Percentiles rank a stretch among this genome's conserved stretches.
Evolutionary conservation across 2,329 filamentous ascomycete genomes (phyloP).

Genomic region (Celoporthe dispersa): DNA sequence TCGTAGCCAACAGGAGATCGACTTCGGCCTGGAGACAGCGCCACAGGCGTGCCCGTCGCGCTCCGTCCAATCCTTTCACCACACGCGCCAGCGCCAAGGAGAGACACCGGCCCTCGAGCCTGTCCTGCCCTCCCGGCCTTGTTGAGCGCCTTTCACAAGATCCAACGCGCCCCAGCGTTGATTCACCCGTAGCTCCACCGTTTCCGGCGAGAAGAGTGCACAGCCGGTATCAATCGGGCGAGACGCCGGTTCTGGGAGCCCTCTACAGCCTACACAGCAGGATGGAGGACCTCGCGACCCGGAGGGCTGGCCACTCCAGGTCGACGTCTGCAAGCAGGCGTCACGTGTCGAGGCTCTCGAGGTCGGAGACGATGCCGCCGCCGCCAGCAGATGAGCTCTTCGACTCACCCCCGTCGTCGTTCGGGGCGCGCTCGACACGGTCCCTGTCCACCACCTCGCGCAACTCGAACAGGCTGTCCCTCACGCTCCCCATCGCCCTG

Average conservation of each 20-base stretch:
- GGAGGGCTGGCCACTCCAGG: constrained; percentile 24
- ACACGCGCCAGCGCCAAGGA: constrained; percentile 35
- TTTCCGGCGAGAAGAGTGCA: constrained; percentile 1
- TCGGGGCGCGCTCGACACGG: constrained; percentile 52
- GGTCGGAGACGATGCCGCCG: constrained; percentile 43
- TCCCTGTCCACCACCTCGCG: constrained; percentile 59
- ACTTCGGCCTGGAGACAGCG: constrained; percentile 41
- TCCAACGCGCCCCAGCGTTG: constrained; percentile 22
- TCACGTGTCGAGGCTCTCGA: constrained; percentile 34
- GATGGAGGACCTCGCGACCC: constrained; percentile 34
- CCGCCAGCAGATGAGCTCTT: constrained; percentile 44
- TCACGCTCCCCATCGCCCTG: constrained; percentile 64
- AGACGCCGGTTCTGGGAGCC: constrained; percentile 31
- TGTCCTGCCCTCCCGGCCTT: constrained; percentile 31
- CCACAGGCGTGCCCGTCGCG: constrained; percentile 40
- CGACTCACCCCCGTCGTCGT: constrained; percentile 38
- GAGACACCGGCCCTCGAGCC: constrained; percentile 34
- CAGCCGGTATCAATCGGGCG: constrained; percentile 19
- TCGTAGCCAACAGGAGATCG: constrained; percentile 47
- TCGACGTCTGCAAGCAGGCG: constrained; percentile 22
- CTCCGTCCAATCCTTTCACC: constrained; percentile 44
- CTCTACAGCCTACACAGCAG: constrained; percentile 33
- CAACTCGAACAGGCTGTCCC: constrained; percentile 61
- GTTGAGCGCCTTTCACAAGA: constrained; percentile 33
- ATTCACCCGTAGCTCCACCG: not conserved